phyloP scores from a whole-genome alignment of 805 yeast species.

The Naumovozyma dairenensis region DNA sequence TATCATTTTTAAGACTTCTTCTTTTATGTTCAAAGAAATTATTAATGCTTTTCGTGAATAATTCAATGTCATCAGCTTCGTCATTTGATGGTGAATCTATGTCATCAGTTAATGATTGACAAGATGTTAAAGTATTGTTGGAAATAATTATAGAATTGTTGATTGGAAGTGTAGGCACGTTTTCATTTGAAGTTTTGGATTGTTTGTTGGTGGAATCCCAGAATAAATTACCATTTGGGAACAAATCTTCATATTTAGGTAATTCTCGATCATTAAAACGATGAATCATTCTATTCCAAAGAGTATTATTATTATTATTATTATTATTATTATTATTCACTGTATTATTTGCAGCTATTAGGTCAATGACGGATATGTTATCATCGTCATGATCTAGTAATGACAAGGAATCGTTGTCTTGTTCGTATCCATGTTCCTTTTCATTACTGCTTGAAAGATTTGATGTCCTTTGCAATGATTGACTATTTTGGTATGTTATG shows the following conservation, averaged over 20 bases:
- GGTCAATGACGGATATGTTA: background rate
- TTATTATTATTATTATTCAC: no score
- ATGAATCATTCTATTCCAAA: conserved; percentile 28
- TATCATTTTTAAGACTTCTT: conserved; percentile 51
- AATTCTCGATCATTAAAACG: conserved; percentile 33
- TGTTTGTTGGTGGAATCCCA: conserved; percentile 13
- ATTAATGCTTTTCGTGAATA: conserved; percentile 28
- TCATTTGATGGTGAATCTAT: conserved; percentile 20
- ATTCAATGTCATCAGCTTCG: conserved; percentile 20
- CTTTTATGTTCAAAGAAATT: conserved; percentile 32
- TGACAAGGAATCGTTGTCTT: no score
- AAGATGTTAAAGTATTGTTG: background rate
- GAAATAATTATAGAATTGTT: no score
- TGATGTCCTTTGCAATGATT: no score
- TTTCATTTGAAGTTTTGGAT: no score
- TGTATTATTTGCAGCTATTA: background rate
- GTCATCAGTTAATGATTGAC: background rate
- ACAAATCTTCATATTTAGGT: conserved; percentile 63
- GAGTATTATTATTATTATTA: conserved; percentile 8
- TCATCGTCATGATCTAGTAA: no score
- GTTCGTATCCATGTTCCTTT: no score
- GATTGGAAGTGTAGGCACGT: no score
- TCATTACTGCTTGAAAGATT: no score
- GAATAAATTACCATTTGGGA: conserved; percentile 37
- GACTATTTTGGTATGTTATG: no score